Evolutionary conservation across 148 eudicot species (phyloP), one percentile per base, ranked within the genome.

Genomic region (Amaranthus palmeri): DNA sequence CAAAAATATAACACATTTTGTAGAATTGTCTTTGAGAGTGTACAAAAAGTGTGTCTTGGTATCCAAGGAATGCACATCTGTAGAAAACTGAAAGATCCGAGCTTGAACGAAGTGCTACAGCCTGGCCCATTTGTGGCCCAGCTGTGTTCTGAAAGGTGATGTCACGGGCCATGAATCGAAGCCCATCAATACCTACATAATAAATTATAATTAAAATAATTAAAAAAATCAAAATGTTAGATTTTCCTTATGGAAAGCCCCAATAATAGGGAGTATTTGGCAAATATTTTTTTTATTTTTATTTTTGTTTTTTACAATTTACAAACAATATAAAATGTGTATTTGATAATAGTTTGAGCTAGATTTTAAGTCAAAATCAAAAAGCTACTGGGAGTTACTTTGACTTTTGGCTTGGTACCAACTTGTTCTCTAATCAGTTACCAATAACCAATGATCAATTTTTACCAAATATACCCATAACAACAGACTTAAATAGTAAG

Each of bases 11-110:
- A 44, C 92, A 86, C 8, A 65, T 42, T 57, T 86, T 83, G 85
- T 88, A 90, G 84, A 90, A 90, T 61, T 90, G 92, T 14, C 92
- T 84, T 56, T 90, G 92, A 4, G 96, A 83, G 48, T 88, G 90
- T 14, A 83, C 88, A 75, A 81, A 90, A 11, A 88, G 85, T 3
- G 96, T 90, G 88, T 90, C 92, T 70, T 90, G 96, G 75, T 85
- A 90, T 1, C 97, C 97, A 8, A 82, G 80, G 78, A 92, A 87
- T 10, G 75, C 81, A 70, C 90, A 86, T 43, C 67, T 77, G 75
- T 92, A 87, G 76, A 83, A 92, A 4, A 86, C 92, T 0, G 90
- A 86, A 49, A 82, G 83, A 68, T 91, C 95, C 1, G 96, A 89
- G 64, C 84, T 76, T 7, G 92, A 83, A 6, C 86, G 76, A 7